Conservation (phyloP, 1,139 yeast species). For the Arxiozyma telluris region DNA sequence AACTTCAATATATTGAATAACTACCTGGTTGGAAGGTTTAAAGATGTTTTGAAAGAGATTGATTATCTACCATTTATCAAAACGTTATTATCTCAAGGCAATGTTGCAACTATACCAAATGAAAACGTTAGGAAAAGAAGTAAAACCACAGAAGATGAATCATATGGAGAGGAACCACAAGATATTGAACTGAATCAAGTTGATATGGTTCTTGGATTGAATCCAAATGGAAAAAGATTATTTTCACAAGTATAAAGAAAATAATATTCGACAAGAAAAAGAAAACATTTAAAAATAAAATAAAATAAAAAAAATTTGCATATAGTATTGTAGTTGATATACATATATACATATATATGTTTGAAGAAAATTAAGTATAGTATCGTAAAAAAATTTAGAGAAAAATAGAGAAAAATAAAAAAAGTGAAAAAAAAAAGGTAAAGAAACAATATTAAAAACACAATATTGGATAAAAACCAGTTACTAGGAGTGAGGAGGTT, state of each 20-base stretch:
- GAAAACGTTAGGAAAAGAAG: not conserved
- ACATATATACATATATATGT: no score
- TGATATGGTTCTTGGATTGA: not conserved
- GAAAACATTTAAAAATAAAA: no score
- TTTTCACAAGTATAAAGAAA: not conserved
- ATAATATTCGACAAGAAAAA: not conserved
- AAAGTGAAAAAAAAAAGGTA: no score
- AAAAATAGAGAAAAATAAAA: no score
- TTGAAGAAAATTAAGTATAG: no score
- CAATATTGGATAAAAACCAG: not conserved
- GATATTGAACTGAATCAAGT: not conserved
- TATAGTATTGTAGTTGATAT: not conserved
- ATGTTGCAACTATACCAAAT: not conserved
- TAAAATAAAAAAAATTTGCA: not conserved
- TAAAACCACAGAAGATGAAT: not conserved
- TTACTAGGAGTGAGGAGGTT: not conserved
- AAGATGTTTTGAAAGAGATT: slow-evolving; percentile 34
- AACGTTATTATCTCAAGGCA: slow-evolving; percentile 18
- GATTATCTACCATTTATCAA: slow-evolving; percentile 29
- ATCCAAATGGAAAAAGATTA: slow-evolving; percentile 2
- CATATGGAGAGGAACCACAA: not conserved
- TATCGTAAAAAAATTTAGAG: no score
- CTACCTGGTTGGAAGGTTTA: slow-evolving; percentile 41
- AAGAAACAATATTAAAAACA: not conserved
- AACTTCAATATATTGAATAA: slow-evolving; percentile 42